Evolutionary conservation across 371 early-diverging fungal genomes (phyloP).

Genomic region (Mucor mucedo): DNA sequence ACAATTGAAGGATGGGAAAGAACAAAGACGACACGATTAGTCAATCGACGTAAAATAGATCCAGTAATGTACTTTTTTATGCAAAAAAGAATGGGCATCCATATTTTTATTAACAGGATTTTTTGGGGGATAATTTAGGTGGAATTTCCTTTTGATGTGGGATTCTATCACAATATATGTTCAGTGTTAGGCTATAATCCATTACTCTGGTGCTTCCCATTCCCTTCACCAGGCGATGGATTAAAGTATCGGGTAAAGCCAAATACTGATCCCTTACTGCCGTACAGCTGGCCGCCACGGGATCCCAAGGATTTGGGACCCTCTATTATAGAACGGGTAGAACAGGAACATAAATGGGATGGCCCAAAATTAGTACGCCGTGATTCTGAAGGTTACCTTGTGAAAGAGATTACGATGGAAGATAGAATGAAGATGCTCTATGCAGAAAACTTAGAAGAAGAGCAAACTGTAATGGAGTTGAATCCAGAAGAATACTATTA

Average conservation of each 20-base stretch:
- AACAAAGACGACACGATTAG: conserved; percentile 27
- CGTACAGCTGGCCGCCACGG: conserved; percentile 40
- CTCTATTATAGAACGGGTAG: conserved; percentile 10
- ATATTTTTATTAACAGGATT: not conserved
- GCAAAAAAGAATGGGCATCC: too few relatives aligned
- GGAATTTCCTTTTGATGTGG: conserved; percentile 93
- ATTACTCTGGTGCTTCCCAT: conserved; percentile 74
- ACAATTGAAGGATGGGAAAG: conserved; percentile 87
- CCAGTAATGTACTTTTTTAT: conserved; percentile 14
- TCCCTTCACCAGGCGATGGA: conserved; percentile 71
- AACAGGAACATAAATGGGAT: conserved; percentile 7
- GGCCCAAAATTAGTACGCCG: conserved; percentile 38
- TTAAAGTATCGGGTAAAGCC: conserved; percentile 63
- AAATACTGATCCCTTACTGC: conserved; percentile 31
- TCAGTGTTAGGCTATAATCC: conserved; percentile 78
- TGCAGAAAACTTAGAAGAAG: not conserved
- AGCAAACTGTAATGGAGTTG: not conserved
- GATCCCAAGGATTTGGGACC: conserved; percentile 32
- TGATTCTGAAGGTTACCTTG: conserved; percentile 60
- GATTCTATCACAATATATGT: conserved; percentile 77
- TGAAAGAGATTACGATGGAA: conserved; percentile 47
- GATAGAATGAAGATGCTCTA: conserved; percentile 36
- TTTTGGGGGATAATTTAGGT: conserved; percentile 40
- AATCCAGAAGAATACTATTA: conserved; percentile 14
- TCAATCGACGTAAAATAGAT: conserved; percentile 25